Evolutionary conservation across 768 basidiomycete genomes (phyloP), one percentile per base, ranked within the genome.

Genomic region (Rhodotorula diobovata): DNA sequence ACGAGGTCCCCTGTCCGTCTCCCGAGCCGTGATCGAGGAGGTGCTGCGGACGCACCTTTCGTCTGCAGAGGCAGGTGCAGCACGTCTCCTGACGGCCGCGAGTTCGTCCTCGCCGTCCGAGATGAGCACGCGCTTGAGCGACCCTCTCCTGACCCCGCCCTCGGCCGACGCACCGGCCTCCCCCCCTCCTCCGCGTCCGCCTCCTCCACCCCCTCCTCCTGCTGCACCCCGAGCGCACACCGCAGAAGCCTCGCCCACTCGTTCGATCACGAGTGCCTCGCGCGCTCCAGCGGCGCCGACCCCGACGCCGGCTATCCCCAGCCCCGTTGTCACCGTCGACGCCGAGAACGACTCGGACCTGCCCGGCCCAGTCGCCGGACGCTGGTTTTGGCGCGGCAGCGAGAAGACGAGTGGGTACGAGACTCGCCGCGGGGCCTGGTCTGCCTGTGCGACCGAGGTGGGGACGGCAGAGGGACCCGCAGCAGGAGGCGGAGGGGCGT

Each of bases 231-330:
- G 46, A n/a, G n/a, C n/a, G n/a, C n/a, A n/a, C n/a, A n/a, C 21
- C 21, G 51, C 32, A 25, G 20, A 32, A 20, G 23, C 10, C 28
- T 64, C 63, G n/a, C 63, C 63, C 9, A 64, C n/a, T 21, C 63
- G 41, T 34, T 64, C 63, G n/a, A 64, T 64, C 21, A 64, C 54
- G 1, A 64, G 34, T 30, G 63, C 41, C 43, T 64, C 63, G 32
- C 55, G 56, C 15, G 54, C 53, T 0, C 54, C 63, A 0, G 25
- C 51, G 1, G 23, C 28, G 0, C 63, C 63, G 6, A 64, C 63
- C 2, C 63, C 63, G 41, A 50, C 46, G 20, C 63, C 63, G 5
- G 12, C 54, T 23, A 64, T 64, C 7, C 63, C 63, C 4, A 64
- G 32, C 0, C 63, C 63, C 39, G 21, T 64, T 10, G 63, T 37